Evolutionary conservation across 225 moss, liverwort and hornwort genomes (phyloP).

Genomic region (Thuidium tamariscinum): DNA sequence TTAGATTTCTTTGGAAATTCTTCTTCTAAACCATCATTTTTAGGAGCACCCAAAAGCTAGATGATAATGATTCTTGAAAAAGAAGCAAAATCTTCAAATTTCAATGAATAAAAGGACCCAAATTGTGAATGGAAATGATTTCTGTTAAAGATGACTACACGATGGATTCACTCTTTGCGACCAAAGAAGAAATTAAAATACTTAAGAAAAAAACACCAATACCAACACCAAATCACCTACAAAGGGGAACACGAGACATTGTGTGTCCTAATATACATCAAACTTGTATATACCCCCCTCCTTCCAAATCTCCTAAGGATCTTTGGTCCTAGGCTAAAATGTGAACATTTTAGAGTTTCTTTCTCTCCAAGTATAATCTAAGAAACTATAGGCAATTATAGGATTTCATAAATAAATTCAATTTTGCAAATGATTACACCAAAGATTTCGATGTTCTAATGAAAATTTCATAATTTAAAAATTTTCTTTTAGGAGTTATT

Average conservation of each 20-base stretch:
- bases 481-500: too few relatives aligned
- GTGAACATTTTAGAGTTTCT: neutral
- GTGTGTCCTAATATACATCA: rapidly evolving
- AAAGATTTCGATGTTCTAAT: neutral
- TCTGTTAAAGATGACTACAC: neutral
- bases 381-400: neutral
- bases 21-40: neutral
- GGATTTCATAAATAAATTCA: neutral
- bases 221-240: rapidly evolving
- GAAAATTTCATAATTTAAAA: too few relatives aligned
- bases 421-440: rapidly evolving
- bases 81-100: neutral
- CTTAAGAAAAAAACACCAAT: neutral
- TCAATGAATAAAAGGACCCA: neutral
- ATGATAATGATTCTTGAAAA: neutral
- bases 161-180: neutral
- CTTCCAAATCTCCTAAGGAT: neutral
- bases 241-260: neutral
- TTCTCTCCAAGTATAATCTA: neutral
- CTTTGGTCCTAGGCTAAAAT: rapidly evolving
- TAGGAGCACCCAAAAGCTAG: rapidly evolving
- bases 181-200: neutral
- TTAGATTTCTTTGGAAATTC: neutral
- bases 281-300: neutral
- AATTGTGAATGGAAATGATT: neutral